Conservation (phyloP, 805 yeast species). For the Kurtzmaniella fragi region DNA sequence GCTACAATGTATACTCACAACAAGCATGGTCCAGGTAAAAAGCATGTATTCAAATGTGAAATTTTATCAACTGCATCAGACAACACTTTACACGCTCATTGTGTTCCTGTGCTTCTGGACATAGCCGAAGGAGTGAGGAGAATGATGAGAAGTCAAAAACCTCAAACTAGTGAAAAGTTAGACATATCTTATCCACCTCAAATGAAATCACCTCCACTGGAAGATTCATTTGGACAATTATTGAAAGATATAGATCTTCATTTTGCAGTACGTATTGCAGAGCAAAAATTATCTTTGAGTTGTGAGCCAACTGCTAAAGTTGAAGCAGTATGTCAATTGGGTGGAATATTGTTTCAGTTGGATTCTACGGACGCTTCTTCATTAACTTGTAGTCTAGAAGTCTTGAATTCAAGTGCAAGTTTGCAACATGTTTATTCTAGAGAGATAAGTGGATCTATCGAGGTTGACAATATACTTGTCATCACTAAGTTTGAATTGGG, state of each 20-base stretch:
- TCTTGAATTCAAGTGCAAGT: slow-evolving; percentile 61
- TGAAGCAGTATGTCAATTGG: slow-evolving; percentile 74
- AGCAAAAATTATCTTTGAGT: slow-evolving; percentile 71
- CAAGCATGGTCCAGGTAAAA: slow-evolving; percentile 24
- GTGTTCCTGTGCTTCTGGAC: slow-evolving; percentile 74
- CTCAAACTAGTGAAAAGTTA: not conserved
- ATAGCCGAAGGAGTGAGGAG: slow-evolving; percentile 46
- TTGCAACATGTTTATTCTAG: slow-evolving; percentile 89
- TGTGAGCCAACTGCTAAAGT: slow-evolving; percentile 95
- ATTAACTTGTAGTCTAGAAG: slow-evolving; percentile 39
- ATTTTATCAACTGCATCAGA: slow-evolving; percentile 63
- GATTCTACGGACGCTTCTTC: slow-evolving; percentile 42
- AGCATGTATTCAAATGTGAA: slow-evolving; percentile 47
- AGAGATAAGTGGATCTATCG: slow-evolving; percentile 74
- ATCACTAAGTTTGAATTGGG: slow-evolving; percentile 45
- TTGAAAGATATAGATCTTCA: slow-evolving; percentile 56
- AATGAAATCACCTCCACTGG: not conserved
- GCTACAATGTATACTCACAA: slow-evolving; percentile 47
- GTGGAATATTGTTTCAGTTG: slow-evolving; percentile 57
- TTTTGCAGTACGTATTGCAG: slow-evolving; percentile 58
- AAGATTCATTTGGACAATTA: slow-evolving; percentile 27
- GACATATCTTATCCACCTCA: not conserved
- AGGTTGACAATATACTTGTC: slow-evolving; percentile 40
- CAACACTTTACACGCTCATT: slow-evolving; percentile 63
- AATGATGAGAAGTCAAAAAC: slow-evolving; percentile 32